Percentiles rank a stretch among this genome's conserved stretches.
phyloP scores from a whole-genome alignment of 352 stramenopile genomes.

The Globisporangium parvum region DNA sequence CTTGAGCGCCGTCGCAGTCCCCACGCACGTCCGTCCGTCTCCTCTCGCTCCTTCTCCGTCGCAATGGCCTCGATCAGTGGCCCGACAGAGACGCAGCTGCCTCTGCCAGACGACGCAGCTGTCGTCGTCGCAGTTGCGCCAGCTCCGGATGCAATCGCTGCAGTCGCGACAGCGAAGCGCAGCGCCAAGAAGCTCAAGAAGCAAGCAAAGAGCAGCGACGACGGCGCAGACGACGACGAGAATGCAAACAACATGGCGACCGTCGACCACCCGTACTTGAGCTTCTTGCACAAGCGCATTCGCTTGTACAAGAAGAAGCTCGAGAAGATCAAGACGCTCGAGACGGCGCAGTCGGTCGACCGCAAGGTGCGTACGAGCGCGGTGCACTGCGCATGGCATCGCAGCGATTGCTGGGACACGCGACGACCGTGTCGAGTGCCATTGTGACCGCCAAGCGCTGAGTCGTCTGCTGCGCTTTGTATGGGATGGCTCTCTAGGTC shows the following conservation, averaged over 20 bases:
- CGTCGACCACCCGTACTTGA: conserved; percentile 74
- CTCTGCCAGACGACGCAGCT: background rate
- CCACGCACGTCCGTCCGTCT: too few species aligned
- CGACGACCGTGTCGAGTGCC: background rate
- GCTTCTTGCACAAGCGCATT: conserved; percentile 77
- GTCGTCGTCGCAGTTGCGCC: conserved; percentile 2
- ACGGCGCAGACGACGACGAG: conserved; percentile 25
- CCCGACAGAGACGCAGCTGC: background rate
- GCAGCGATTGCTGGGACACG: too few species aligned
- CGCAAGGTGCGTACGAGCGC: conserved; percentile 30
- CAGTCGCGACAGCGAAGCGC: conserved; percentile 16
- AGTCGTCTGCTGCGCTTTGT: background rate
- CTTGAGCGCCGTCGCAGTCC: too few species aligned
- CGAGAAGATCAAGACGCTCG: conserved; percentile 75
- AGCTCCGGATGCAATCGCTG: background rate
- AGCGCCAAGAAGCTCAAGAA: conserved; percentile 27
- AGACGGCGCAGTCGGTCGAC: conserved; percentile 32
- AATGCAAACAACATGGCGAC: conserved; percentile 31
- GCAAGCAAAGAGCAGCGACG: conserved; percentile 11
- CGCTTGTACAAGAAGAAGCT: conserved; percentile 82
- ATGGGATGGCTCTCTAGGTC: conserved; percentile 12
- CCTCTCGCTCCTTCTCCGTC: background rate
- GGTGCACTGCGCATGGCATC: background rate
- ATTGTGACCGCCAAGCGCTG: background rate
- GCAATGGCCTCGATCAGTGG: background rate